These are phyloP conservation scores for Aspergillus sp. DNA, from an alignment of 2,329 filamentous ascomycete species.

Conservation along the genomic window DNA sequence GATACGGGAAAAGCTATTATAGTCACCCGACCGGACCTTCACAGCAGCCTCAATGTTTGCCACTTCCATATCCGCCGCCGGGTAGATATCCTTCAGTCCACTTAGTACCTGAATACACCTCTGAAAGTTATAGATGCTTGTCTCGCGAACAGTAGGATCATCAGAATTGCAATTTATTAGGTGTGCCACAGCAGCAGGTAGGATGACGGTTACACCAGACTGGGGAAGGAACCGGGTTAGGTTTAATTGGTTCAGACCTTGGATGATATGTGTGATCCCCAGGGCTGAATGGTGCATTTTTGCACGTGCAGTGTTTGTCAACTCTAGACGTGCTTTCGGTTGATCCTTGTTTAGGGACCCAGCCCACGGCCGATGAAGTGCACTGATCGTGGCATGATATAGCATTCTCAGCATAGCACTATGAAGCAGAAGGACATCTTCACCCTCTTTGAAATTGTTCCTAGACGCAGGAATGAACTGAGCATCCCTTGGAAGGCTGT, in stretches of 20 bases:
- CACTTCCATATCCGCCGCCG: constrained; percentile 67
- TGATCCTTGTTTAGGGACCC: constrained; percentile 50
- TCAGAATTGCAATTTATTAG: constrained; percentile 76
- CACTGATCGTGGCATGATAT: constrained; percentile 82
- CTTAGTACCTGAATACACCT: constrained; percentile 82
- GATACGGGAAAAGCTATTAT: constrained; percentile 23
- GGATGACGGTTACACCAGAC: constrained; percentile 74
- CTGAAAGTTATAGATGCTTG: constrained; percentile 66
- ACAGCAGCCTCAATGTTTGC: constrained; percentile 29
- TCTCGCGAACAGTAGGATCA: constrained; percentile 58
- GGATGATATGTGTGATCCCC: constrained; percentile 71
- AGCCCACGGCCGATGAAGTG: constrained; percentile 77
- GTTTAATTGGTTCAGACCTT: constrained; percentile 60
- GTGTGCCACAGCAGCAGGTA: constrained; percentile 83
- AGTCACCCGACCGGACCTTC: constrained; percentile 21
- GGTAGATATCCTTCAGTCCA: constrained; percentile 72
- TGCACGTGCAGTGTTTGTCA: constrained; percentile 62
- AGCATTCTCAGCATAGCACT: constrained; percentile 82
- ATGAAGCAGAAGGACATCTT: constrained; percentile 52
- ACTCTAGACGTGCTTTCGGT: constrained; percentile 42
- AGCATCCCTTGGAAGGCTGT: constrained; percentile 60
- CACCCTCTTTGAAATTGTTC: constrained; percentile 47
- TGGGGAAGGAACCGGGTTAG: constrained; percentile 72
- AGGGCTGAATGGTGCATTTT: constrained; percentile 74
- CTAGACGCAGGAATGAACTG: constrained; percentile 56